Conservation (phyloP, 2,329 filamentous ascomycete species). For the Canariomyces notabilis region DNA sequence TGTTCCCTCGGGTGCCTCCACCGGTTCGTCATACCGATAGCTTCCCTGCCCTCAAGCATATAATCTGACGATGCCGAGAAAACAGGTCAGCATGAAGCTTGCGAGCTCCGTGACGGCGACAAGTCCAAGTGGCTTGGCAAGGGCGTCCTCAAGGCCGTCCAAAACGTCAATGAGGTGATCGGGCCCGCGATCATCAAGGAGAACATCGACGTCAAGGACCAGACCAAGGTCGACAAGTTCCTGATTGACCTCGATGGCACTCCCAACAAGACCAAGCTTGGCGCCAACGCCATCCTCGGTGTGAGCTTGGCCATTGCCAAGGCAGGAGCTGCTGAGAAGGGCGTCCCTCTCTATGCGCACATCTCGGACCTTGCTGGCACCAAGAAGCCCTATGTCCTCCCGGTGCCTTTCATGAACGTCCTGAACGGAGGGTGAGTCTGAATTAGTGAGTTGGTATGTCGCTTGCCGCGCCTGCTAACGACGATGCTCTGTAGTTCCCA, state of each 20-base stretch:
- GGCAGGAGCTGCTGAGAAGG: constrained; percentile 84
- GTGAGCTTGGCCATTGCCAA: constrained; percentile 81
- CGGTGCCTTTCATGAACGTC: constrained; percentile 91
- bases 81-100: constrained; percentile 80
- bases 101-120: constrained; percentile 86
- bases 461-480: constrained; percentile 30
- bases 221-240: constrained; percentile 78
- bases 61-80: constrained; percentile 21
- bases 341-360: constrained; percentile 80
- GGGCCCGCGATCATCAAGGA: constrained; percentile 78
- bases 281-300: constrained; percentile 84
- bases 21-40: constrained; percentile 54
- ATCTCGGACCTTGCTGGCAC: constrained; percentile 82
- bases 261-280: constrained; percentile 79
- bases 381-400: constrained; percentile 87
- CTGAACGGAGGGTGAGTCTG: constrained; percentile 64
- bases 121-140: constrained; percentile 83
- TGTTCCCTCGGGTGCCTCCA: constrained; percentile 93
- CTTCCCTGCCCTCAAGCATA: constrained; percentile 13
- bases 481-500: constrained; percentile 62
- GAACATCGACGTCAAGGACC: constrained; percentile 79
- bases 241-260: constrained; percentile 81
- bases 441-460: background rate
- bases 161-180: constrained; percentile 79
- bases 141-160: constrained; percentile 79